Conservation (phyloP, 345 rosid species). For the Triadica sebifera region DNA sequence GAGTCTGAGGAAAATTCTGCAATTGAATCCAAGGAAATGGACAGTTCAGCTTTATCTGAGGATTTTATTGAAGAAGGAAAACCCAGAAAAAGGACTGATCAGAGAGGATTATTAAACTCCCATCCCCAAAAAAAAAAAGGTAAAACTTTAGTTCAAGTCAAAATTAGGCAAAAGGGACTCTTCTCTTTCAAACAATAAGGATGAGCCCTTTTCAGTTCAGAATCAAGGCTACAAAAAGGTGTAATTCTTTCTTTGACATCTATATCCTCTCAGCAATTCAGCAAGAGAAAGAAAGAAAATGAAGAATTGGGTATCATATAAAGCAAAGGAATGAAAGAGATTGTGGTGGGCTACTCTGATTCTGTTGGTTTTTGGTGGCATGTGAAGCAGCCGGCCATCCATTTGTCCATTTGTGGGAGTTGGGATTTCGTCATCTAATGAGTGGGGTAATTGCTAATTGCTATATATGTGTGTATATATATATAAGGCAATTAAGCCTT, state of each 20-base stretch:
- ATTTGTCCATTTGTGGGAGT: slow-evolving; percentile 50
- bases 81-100: slow-evolving; percentile 48
- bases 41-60: slow-evolving; percentile 49
- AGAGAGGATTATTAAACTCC: slow-evolving; percentile 21
- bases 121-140: slow-evolving; percentile 21
- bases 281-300: slow-evolving; percentile 12
- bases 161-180: slow-evolving; percentile 28
- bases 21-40: slow-evolving; percentile 42
- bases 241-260: neutral
- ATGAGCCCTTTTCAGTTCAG: slow-evolving; percentile 29
- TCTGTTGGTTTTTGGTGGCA: slow-evolving; percentile 51
- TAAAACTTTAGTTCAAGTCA: slow-evolving; percentile 25
- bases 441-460: too few relatives aligned
- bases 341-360: neutral
- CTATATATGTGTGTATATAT: too few relatives aligned
- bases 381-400: slow-evolving; percentile 65
- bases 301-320: slow-evolving; percentile 13
- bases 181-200: slow-evolving; percentile 5
- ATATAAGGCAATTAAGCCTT: slow-evolving; percentile 21
- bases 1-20: slow-evolving; percentile 28
- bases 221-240: slow-evolving; percentile 34
- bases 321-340: slow-evolving; percentile 8
- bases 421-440: slow-evolving; percentile 19
- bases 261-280: too few relatives aligned
- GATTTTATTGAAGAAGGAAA: slow-evolving; percentile 32